These are phyloP conservation scores for Candida railenensis DNA, from an alignment of 805 yeast species.

Conservation along the genomic window DNA sequence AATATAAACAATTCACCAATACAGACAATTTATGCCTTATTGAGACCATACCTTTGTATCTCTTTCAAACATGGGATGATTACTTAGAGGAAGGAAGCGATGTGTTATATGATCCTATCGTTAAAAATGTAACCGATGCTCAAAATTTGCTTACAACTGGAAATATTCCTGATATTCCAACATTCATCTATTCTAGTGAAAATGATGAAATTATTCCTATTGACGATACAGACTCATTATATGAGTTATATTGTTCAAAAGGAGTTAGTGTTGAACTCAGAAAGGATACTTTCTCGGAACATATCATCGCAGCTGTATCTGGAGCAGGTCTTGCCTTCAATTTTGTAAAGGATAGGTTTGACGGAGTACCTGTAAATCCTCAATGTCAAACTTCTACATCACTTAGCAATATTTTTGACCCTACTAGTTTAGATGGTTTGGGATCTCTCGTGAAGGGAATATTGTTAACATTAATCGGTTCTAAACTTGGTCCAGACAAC, in stretches of 20 bases:
- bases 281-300: conserved; percentile 15
- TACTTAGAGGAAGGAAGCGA: conserved; percentile 7
- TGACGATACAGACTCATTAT: conserved; percentile 12
- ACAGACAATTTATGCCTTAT: not conserved
- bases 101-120: conserved; percentile 1
- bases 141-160: conserved; percentile 1
- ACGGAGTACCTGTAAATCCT: conserved; percentile 8
- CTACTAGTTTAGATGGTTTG: not conserved
- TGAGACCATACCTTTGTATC: conserved; percentile 1
- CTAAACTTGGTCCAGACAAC: not conserved
- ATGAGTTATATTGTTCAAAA: conserved; percentile 20
- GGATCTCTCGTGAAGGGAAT: not conserved
- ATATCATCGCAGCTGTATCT: conserved; percentile 12
- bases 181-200: conserved; percentile 17
- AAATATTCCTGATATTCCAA: conserved; percentile 18
- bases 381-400: conserved; percentile 11
- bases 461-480: not conserved
- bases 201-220: conserved; percentile 18
- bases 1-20: conserved; percentile 4
- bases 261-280: conserved; percentile 24
- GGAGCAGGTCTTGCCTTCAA: conserved; percentile 19
- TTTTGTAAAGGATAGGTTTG: conserved; percentile 17
- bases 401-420: not conserved
- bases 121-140: not conserved
- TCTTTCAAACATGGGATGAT: not conserved